A percentile compares a stretch with the other conserved stretches of the same genome.
Evolutionary conservation across 2,329 filamentous ascomycete species (phyloP).

Genomic region (Pyricularia sp.): DNA sequence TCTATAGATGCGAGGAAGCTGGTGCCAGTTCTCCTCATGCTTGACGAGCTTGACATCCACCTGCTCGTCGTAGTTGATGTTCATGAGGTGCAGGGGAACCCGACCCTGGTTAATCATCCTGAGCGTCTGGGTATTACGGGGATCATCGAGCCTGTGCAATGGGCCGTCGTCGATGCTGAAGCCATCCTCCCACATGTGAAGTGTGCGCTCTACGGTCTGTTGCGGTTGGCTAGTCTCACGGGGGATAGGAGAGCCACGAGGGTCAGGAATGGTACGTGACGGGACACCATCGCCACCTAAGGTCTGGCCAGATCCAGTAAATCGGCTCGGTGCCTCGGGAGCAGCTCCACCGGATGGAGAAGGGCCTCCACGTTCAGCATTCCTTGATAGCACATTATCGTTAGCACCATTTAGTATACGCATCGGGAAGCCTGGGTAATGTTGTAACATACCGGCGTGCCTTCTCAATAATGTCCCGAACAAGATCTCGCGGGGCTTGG

Average conservation of each 20-base stretch:
- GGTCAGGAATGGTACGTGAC: conserved; percentile 55
- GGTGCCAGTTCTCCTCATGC: conserved; percentile 60
- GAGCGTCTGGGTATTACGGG: conserved; percentile 56
- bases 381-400: conserved; percentile 26
- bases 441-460: conserved; percentile 39
- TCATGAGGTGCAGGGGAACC: conserved; percentile 65
- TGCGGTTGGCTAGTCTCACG: conserved; percentile 25
- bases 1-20: conserved; percentile 61
- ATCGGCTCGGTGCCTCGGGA: conserved; percentile 16
- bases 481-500: conserved; percentile 39
- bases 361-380: conserved; percentile 36
- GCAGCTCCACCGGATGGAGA: conserved; percentile 9
- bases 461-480: conserved; percentile 51
- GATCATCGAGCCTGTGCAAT: conserved; percentile 67
- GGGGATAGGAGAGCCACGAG: conserved; percentile 22
- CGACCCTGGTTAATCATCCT: conserved; percentile 64
- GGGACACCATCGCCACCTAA: conserved; percentile 66
- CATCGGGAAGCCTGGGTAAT: not conserved
- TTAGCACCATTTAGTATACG: not conserved
- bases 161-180: conserved; percentile 77
- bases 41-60: conserved; percentile 70
- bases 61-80: conserved; percentile 59
- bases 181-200: conserved; percentile 74
- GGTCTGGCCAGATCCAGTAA: conserved; percentile 60
- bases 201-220: conserved; percentile 36